Evolutionary conservation across 2,329 filamentous ascomycete species (phyloP).

Genomic region (Drechslerella dactyloides): DNA sequence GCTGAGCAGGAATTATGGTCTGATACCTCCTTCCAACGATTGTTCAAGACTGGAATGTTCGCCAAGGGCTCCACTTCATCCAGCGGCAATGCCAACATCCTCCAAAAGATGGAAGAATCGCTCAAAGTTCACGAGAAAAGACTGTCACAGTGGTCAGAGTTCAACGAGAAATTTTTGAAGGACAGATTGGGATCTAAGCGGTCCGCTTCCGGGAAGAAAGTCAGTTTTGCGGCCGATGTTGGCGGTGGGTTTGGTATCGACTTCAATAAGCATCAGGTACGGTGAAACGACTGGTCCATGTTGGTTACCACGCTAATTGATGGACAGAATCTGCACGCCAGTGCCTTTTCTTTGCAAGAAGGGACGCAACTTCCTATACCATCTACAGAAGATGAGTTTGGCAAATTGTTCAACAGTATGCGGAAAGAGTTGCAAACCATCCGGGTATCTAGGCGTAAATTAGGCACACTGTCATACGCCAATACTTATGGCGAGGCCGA

Average conservation of each 20-base stretch:
- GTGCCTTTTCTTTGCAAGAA: slow-evolving; percentile 41
- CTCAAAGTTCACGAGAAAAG: slow-evolving; percentile 36
- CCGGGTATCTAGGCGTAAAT: slow-evolving; percentile 39
- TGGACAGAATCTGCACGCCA: slow-evolving; percentile 41
- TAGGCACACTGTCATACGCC: slow-evolving; percentile 41
- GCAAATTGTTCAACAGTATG: slow-evolving; percentile 47
- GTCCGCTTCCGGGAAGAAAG: slow-evolving; percentile 23
- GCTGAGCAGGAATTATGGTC: slow-evolving; percentile 53
- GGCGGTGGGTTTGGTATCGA: slow-evolving; percentile 41
- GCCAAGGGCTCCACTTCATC: slow-evolving; percentile 15
- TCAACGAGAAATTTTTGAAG: slow-evolving; percentile 31
- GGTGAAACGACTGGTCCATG: background rate
- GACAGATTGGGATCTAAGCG: slow-evolving; percentile 37
- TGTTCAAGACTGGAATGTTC: slow-evolving; percentile 52
- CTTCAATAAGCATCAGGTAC: slow-evolving; percentile 48
- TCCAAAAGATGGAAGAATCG: slow-evolving; percentile 52
- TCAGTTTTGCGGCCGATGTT: slow-evolving; percentile 47
- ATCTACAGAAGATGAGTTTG: slow-evolving; percentile 42
- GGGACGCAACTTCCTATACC: slow-evolving; percentile 41
- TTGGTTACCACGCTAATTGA: background rate
- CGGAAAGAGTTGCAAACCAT: slow-evolving; percentile 47
- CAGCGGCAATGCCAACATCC: slow-evolving; percentile 18
- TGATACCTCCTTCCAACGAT: slow-evolving; percentile 52
- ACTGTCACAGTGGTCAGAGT: slow-evolving; percentile 33
- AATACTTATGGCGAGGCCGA: slow-evolving; percentile 34